Evolutionary conservation across 2,329 filamentous ascomycete genomes (phyloP).

Genomic region (Nemania sp.): DNA sequence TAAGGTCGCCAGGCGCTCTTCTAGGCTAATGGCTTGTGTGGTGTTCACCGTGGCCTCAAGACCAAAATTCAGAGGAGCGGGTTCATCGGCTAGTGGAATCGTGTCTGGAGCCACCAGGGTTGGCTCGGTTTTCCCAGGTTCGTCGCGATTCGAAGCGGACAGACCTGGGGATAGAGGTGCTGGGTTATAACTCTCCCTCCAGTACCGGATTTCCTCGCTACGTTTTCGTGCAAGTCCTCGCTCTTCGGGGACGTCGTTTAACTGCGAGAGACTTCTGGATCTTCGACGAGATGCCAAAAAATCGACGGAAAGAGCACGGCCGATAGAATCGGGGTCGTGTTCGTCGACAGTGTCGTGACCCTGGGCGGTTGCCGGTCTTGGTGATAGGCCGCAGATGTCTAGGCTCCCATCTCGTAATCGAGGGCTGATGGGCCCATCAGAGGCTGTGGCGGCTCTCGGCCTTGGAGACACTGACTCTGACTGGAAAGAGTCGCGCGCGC

Average conservation of each 20-base stretch:
- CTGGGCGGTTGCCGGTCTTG: slow-evolving; percentile 64
- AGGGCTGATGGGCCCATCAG: slow-evolving; percentile 47
- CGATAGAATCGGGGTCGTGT: slow-evolving; percentile 59
- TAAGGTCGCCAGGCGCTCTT: slow-evolving; percentile 56
- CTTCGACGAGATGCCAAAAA: slow-evolving; percentile 54
- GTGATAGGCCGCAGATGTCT: slow-evolving; percentile 60
- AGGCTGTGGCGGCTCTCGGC: slow-evolving; percentile 50
- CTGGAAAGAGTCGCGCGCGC: slow-evolving; percentile 58
- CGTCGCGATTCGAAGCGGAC: slow-evolving; percentile 49
- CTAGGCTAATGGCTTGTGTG: slow-evolving; percentile 58
- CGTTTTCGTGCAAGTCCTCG: slow-evolving; percentile 51
- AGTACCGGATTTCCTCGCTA: slow-evolving; percentile 67
- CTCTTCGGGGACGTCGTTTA: slow-evolving; percentile 48
- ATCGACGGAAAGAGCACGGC: slow-evolving; percentile 65
- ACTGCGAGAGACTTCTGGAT: slow-evolving; percentile 63
- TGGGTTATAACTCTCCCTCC: slow-evolving; percentile 64
- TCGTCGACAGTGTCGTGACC: slow-evolving; percentile 49
- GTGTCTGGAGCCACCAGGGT: slow-evolving; percentile 42
- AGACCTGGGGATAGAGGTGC: slow-evolving; percentile 57
- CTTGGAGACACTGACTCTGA: slow-evolving; percentile 48
- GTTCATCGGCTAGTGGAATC: slow-evolving; percentile 41
- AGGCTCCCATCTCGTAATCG: slow-evolving; percentile 46
- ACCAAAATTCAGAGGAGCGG: slow-evolving; percentile 61
- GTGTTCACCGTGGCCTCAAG: slow-evolving; percentile 60
- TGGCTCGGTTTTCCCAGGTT: slow-evolving; percentile 27